Base-by-base conservation (phyloP, 1,284 basidiomycete species). In the Fistulina hepatica region DNA sequence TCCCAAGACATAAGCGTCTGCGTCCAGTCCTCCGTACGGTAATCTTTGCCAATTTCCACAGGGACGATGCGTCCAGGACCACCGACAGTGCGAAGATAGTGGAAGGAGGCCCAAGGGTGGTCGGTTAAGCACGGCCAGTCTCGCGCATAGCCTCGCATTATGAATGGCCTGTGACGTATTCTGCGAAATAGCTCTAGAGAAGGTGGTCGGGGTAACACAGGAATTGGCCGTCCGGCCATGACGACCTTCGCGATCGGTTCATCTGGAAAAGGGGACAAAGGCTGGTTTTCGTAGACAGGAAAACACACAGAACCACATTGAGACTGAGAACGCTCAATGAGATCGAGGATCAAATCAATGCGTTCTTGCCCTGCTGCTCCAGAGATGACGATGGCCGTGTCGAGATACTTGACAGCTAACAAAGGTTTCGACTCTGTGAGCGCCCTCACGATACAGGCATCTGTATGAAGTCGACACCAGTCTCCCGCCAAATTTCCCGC, bases 21-120 rank as follows among this genome's bases (percentile, higher is more conserved):
- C 0, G 72, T 71, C 94, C 94, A 98, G 33, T 76, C 73, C 15
- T 74, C 71, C 10, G 69, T 65, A 22, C 86, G 75, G 56, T 98
- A 98, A 52, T 91, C 82, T 32, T 61, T 57, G 3, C 94, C 94
- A 19, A 94, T 64, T 58, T 98, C 94, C 8, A 97, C 78, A 4
- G 94, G 94, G 1, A 97, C 84, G 6, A 89, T 59, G 11, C 94
- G 71, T 3, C 83, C 90, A 21, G 71, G 73, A 7, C 92, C 92
- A 2, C 76, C 75, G 2, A 72, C 58, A 5, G 63, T 58, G 16
- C 69, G 66, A 1, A 97, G 67, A 54, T 95, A 94, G 0, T 61
- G 53, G 7, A 66, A 56, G 20, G 72, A 76, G n/a, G 54, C 44
- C 92, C 91, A 94, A 6, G 69, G 66, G 33, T 69, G 72, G 38